These are phyloP conservation scores for Cyclotella kingstonii DNA, from an alignment of 108 stramenopile genomes.

Conservation along the genomic window DNA sequence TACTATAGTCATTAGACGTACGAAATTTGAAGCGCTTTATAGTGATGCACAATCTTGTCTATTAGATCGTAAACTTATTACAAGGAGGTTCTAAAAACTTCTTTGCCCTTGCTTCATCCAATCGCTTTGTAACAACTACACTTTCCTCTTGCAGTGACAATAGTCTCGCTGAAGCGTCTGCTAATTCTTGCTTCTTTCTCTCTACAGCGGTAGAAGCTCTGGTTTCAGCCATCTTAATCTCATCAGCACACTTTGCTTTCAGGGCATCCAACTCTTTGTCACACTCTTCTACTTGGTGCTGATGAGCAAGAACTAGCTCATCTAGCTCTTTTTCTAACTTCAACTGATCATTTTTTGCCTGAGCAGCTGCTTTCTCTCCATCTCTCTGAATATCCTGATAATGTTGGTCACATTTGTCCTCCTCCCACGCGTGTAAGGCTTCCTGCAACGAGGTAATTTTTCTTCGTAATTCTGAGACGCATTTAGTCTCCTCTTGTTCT, in stretches of 20 bases:
- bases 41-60: background rate
- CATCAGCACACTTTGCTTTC: conserved; percentile 1
- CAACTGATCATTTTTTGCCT: conserved; percentile 1
- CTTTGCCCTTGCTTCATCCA: conserved; percentile 19
- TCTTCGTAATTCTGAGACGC: background rate
- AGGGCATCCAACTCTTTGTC: conserved; percentile 15
- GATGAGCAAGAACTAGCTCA: conserved; percentile 8
- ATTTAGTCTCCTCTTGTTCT: background rate
- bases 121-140: background rate
- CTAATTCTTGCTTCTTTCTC: conserved; percentile 3
- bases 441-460: background rate
- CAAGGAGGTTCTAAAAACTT: conserved; percentile 1
- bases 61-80: background rate
- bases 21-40: background rate
- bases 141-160: background rate
- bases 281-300: conserved; percentile 1
- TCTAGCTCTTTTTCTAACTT: conserved; percentile 12
- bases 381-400: conserved; percentile 6
- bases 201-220: conserved; percentile 17
- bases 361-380: conserved; percentile 4
- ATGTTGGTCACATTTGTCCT: conserved; percentile 4
- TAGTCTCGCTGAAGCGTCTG: conserved; percentile 9
- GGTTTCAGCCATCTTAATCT: conserved; percentile 19
- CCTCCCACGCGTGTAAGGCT: background rate
- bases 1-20: background rate